phyloP scores from a whole-genome alignment of 495 filamentous ascomycete species.

The Oleoguttula mirabilis region DNA sequence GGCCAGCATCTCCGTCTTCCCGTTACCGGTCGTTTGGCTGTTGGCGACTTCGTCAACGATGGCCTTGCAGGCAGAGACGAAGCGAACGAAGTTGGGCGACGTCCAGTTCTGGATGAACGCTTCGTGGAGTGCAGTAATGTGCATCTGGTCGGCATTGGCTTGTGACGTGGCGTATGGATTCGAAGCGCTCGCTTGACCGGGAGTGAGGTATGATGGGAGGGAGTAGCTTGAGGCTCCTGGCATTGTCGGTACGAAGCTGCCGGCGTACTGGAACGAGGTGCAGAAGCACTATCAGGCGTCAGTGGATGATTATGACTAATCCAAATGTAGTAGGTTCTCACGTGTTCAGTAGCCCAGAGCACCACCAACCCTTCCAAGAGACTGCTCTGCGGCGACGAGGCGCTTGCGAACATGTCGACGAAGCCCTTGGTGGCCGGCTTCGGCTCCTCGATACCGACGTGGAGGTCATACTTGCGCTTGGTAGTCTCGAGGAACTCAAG shows the following conservation, averaged over 20 bases:
- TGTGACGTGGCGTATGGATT: slow-evolving; percentile 24
- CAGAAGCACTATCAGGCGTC: slow-evolving; percentile 26
- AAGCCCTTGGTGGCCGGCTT: slow-evolving; percentile 38
- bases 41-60: slow-evolving; percentile 34
- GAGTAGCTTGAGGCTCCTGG: slow-evolving; percentile 9
- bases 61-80: slow-evolving; percentile 30
- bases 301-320: neutral
- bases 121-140: slow-evolving; percentile 32
- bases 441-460: slow-evolving; percentile 34
- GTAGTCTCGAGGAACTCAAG: slow-evolving; percentile 56
- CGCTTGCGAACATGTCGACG: slow-evolving; percentile 44
- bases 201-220: slow-evolving; percentile 15
- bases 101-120: slow-evolving; percentile 36
- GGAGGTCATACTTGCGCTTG: slow-evolving; percentile 48
- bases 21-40: slow-evolving; percentile 24
- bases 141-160: slow-evolving; percentile 13
- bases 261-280: slow-evolving; percentile 31
- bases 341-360: slow-evolving; percentile 61
- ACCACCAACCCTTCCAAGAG: slow-evolving; percentile 56
- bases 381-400: slow-evolving; percentile 33
- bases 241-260: slow-evolving; percentile 21
- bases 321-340: slow-evolving; percentile 13
- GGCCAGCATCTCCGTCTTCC: slow-evolving; percentile 28
- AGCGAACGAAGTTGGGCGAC: slow-evolving; percentile 30
- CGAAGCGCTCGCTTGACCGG: slow-evolving; percentile 10